phyloP scores from a whole-genome alignment of 129 eudicot genomes.

The Flaveria bidentis region DNA sequence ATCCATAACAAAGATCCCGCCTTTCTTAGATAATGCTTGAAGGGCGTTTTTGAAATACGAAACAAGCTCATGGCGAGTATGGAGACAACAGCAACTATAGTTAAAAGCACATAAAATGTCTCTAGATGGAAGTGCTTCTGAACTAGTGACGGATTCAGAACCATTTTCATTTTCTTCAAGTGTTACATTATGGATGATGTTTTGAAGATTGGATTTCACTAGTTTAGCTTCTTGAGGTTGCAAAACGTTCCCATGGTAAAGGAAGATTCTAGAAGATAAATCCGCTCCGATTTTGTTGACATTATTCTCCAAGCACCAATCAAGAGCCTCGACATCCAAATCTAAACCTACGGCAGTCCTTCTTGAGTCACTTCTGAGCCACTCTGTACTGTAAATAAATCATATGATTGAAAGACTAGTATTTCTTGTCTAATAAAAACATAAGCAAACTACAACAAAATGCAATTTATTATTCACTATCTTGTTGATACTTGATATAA shows the following conservation, averaged over 20 bases:
- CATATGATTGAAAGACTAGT: slow-evolving; percentile 12
- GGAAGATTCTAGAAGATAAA: slow-evolving; percentile 61
- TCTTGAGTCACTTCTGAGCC: slow-evolving; percentile 84
- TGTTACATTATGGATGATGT: slow-evolving; percentile 42
- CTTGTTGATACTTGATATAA: too few relatives aligned
- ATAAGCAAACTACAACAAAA: not conserved
- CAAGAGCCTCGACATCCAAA: slow-evolving; percentile 85
- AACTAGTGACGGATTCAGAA: slow-evolving; percentile 24
- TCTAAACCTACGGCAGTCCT: slow-evolving; percentile 88
- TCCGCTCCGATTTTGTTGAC: slow-evolving; percentile 77
- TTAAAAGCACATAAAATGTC: slow-evolving; percentile 95
- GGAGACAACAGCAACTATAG: slow-evolving; percentile 97
- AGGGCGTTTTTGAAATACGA: slow-evolving; percentile 80
- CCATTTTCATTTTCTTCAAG: slow-evolving; percentile 47
- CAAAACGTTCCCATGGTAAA: slow-evolving; percentile 93
- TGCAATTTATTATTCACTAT: too few relatives aligned
- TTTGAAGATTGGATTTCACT: slow-evolving; percentile 47
- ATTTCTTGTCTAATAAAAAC: not conserved
- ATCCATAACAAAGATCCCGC: slow-evolving; percentile 97
- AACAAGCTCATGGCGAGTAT: slow-evolving; percentile 75
- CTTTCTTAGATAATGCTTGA: slow-evolving; percentile 60
- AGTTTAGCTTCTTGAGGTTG: slow-evolving; percentile 71
- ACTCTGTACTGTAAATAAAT: slow-evolving; percentile 67
- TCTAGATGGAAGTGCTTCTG: slow-evolving; percentile 57
- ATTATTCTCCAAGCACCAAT: slow-evolving; percentile 88